Conservation (phyloP, 2,329 filamentous ascomycete genomes). For the Cladosporium oxysporum region DNA sequence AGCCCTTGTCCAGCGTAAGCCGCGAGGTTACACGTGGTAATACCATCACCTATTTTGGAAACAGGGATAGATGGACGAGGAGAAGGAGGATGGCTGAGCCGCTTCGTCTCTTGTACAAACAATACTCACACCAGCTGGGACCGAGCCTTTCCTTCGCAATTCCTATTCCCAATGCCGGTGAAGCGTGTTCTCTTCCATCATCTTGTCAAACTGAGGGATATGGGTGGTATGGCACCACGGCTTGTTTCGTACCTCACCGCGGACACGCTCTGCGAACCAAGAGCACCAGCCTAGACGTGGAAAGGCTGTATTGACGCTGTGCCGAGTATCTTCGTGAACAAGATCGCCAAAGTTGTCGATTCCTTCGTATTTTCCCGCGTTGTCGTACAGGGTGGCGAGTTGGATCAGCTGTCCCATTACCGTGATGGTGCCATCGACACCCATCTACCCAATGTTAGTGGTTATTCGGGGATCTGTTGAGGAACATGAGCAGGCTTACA, state of each 20-base stretch:
- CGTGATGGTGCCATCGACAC: not conserved
- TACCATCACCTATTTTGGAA: too few species aligned
- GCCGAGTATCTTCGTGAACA: conserved; percentile 1
- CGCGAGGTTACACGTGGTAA: too few species aligned
- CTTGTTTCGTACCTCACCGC: not conserved
- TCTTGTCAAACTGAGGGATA: conserved; percentile 2
- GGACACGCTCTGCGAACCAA: not conserved
- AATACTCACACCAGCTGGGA: not conserved
- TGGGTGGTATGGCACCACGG: conserved; percentile 5
- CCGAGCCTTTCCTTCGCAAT: not conserved
- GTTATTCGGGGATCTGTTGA: not conserved
- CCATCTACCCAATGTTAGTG: not conserved
- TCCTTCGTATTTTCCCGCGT: not conserved
- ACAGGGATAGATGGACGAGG: too few species aligned
- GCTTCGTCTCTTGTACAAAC: too few species aligned
- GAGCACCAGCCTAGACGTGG: not conserved
- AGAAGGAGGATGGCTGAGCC: too few species aligned
- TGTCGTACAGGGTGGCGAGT: conserved; percentile 3
- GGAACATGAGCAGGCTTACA: conserved; percentile 48
- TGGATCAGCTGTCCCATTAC: conserved; percentile 2
- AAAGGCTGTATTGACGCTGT: not conserved
- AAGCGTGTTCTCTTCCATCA: not conserved
- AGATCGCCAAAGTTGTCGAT: not conserved
- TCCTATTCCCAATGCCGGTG: not conserved
- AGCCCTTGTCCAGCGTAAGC: too few species aligned